Conservation (phyloP, 208 protist genomes). For the Crithidia bombi region DNA sequence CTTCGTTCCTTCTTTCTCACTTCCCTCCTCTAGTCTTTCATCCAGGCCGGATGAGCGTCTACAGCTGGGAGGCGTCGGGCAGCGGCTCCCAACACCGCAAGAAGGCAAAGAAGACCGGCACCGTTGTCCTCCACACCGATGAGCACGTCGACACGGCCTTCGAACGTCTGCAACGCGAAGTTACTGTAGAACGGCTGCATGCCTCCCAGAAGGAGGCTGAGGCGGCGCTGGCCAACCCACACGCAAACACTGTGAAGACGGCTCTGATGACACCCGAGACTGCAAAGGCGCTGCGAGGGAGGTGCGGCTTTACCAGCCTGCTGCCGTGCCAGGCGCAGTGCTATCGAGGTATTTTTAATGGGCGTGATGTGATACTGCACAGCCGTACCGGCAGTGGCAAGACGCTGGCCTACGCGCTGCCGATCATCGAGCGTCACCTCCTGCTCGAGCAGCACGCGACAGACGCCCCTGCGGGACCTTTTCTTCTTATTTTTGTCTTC, state of each 20-base stretch:
- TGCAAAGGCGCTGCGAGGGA: slow-evolving; percentile 46
- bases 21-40: too few relatives aligned
- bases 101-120: slow-evolving; percentile 87
- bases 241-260: slow-evolving; percentile 36
- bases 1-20: too few relatives aligned
- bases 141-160: slow-evolving; percentile 68
- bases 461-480: slow-evolving; percentile 44
- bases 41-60: slow-evolving; percentile 71
- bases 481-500: slow-evolving; percentile 89
- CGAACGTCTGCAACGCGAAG: slow-evolving; percentile 69
- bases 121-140: slow-evolving; percentile 84
- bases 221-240: slow-evolving; percentile 30
- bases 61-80: slow-evolving; percentile 81
- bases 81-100: slow-evolving; percentile 41
- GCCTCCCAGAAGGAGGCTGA: slow-evolving; percentile 22
- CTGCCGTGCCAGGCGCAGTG: slow-evolving; percentile 88
- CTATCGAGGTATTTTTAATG: slow-evolving; percentile 86
- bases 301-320: slow-evolving; percentile 65
- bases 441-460: slow-evolving; percentile 46
- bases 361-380: slow-evolving; percentile 92
- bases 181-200: slow-evolving; percentile 37
- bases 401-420: slow-evolving; percentile 99
- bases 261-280: slow-evolving; percentile 77
- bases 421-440: slow-evolving; percentile 88
- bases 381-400: slow-evolving; percentile 96